Evolutionary conservation across 768 basidiomycete genomes (phyloP).

Genomic region (Melanogaster broomeanus): DNA sequence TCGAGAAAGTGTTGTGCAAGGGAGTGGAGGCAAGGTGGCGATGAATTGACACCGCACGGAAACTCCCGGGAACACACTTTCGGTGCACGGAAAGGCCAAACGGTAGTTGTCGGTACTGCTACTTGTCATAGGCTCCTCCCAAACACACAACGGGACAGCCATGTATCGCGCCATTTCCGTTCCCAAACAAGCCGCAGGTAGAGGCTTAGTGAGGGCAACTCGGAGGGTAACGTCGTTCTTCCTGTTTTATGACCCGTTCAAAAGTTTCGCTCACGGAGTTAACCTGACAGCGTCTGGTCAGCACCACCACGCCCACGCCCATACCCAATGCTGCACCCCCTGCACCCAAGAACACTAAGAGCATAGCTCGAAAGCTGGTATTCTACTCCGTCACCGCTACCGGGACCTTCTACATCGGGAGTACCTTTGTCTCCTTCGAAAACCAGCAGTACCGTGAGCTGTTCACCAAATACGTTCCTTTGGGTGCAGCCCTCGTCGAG

Average conservation of each 20-base stretch:
- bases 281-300: conserved; percentile 57
- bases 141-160: conserved; percentile 6
- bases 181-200: conserved; percentile 50
- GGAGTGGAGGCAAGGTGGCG: too few relatives aligned
- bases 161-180: conserved; percentile 60
- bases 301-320: conserved; percentile 45
- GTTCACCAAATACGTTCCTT: conserved; percentile 79
- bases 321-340: conserved; percentile 22
- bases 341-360: conserved; percentile 52
- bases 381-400: conserved; percentile 67
- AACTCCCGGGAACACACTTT: not conserved
- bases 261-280: conserved; percentile 5
- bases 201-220: conserved; percentile 50
- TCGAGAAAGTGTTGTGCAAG: too few relatives aligned
- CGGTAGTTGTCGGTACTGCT: too few relatives aligned
- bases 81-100: not conserved
- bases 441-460: conserved; percentile 82
- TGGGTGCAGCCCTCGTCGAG: conserved; percentile 75
- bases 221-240: conserved; percentile 49
- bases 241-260: not conserved
- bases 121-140: not conserved
- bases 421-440: conserved; percentile 76
- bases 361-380: conserved; percentile 58
- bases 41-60: too few relatives aligned
- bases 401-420: conserved; percentile 80